Percentiles rank a stretch among this genome's conserved stretches.
Evolutionary conservation across 805 yeast species (phyloP).

Genomic region (Yarrowia keelungensis): DNA sequence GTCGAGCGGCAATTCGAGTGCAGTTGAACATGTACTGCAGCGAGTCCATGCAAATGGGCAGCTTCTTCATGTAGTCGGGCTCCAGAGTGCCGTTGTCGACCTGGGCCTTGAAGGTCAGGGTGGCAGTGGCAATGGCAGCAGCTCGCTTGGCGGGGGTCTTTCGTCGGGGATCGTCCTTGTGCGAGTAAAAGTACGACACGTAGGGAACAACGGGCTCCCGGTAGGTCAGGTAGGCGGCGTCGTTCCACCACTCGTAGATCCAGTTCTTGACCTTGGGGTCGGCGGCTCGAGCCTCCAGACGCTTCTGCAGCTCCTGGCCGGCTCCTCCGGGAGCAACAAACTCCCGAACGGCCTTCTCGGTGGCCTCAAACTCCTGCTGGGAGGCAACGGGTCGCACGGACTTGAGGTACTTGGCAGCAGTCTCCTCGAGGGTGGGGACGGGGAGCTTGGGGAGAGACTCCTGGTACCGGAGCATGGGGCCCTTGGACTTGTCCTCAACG

Average conservation of each 20-base stretch:
- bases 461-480: slow-evolving; percentile 76
- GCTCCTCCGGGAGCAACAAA: slow-evolving; percentile 67
- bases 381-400: slow-evolving; percentile 72
- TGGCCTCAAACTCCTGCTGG: slow-evolving; percentile 60
- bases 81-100: slow-evolving; percentile 76
- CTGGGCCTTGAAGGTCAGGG: slow-evolving; percentile 68
- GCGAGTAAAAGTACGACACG: slow-evolving; percentile 88
- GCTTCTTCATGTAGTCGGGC: slow-evolving; percentile 76
- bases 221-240: slow-evolving; percentile 87
- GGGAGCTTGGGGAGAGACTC: slow-evolving; percentile 80
- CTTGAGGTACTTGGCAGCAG: slow-evolving; percentile 71
- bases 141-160: slow-evolving; percentile 62
- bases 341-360: slow-evolving; percentile 65
- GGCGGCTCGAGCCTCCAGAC: slow-evolving; percentile 64
- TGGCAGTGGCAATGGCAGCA: slow-evolving; percentile 71
- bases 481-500: slow-evolving; percentile 56
- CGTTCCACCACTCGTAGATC: slow-evolving; percentile 93
- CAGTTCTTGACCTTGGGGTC: slow-evolving; percentile 74
- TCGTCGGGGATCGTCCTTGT: slow-evolving; percentile 63
- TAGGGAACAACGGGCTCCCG: slow-evolving; percentile 95
- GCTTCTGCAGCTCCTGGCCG: slow-evolving; percentile 71
- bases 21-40: slow-evolving; percentile 91
- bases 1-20: slow-evolving; percentile 69
- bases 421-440: slow-evolving; percentile 78
- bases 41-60: slow-evolving; percentile 94